Evolutionary conservation across 768 basidiomycete species (phyloP).

Genomic region (Trichaptum fuscoviolaceum): DNA sequence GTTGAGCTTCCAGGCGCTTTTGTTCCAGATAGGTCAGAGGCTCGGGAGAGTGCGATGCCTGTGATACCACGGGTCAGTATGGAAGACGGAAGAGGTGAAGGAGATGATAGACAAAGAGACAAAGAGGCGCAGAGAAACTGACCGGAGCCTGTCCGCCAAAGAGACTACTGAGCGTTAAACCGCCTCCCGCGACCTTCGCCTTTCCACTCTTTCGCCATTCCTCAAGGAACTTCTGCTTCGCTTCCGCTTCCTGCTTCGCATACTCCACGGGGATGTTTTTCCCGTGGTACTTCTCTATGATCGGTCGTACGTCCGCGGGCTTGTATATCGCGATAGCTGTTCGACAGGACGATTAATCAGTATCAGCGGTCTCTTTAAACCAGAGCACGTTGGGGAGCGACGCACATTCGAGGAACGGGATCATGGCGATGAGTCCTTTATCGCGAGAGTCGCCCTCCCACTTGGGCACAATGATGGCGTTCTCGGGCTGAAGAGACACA

Average conservation of each 20-base stretch:
- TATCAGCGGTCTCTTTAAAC: constrained; percentile 2
- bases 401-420: constrained; percentile 93
- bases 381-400: constrained; percentile 8
- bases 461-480: constrained; percentile 74
- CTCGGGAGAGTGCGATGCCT: constrained; percentile 27
- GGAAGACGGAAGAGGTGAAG: neutral
- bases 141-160: constrained; percentile 27
- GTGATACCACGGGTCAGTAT: neutral
- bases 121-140: neutral
- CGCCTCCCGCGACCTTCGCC: constrained; percentile 31
- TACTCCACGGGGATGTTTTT: constrained; percentile 90
- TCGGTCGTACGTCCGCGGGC: constrained; percentile 80
- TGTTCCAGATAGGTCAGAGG: constrained; percentile 50
- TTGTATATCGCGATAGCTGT: constrained; percentile 91
- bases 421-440: constrained; percentile 80
- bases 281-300: constrained; percentile 77
- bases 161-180: constrained; percentile 40
- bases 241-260: constrained; percentile 80
- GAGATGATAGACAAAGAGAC: neutral
- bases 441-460: constrained; percentile 82
- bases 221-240: constrained; percentile 69
- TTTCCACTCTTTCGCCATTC: constrained; percentile 64
- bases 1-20: constrained; percentile 46
- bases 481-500: constrained; percentile 76
- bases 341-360: neutral